Conservation (phyloP, 2,329 filamentous ascomycete genomes). For the Penicillium sp. region DNA sequence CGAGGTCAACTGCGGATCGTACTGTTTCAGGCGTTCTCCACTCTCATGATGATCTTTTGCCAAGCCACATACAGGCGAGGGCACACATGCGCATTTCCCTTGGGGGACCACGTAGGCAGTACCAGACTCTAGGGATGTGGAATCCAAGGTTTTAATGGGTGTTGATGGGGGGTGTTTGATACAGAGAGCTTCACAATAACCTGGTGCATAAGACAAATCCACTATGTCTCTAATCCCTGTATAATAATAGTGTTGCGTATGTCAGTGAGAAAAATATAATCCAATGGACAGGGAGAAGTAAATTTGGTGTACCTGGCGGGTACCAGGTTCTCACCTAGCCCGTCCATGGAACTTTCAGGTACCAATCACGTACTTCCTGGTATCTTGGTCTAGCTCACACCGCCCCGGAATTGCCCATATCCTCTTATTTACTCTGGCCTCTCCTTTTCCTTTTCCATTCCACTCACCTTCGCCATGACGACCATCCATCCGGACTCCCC, state of each 20-base stretch:
- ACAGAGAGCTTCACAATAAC: background rate
- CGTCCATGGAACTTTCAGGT: constrained; percentile 9
- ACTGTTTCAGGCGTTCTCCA: constrained; percentile 27
- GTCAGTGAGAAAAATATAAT: background rate
- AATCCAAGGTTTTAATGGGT: background rate
- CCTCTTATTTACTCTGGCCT: constrained; percentile 21
- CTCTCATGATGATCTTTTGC: constrained; percentile 19
- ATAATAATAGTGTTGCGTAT: background rate
- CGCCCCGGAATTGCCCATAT: constrained; percentile 21
- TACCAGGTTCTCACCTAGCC: constrained; percentile 4
- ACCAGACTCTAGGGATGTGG: background rate
- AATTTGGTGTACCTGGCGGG: constrained; percentile 4
- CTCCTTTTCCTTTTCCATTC: constrained; percentile 21
- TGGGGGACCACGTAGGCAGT: constrained; percentile 5
- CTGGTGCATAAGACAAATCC: background rate
- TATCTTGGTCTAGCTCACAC: constrained; percentile 12
- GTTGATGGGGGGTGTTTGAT: background rate
- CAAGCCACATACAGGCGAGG: constrained; percentile 16
- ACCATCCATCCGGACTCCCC: constrained; percentile 46
- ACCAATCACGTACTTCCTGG: constrained; percentile 9
- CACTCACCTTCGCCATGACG: constrained; percentile 35
- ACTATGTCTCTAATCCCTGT: background rate
- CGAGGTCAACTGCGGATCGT: constrained; percentile 20
- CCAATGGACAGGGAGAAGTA: background rate
- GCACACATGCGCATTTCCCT: constrained; percentile 11